Percentiles rank a stretch among this genome's conserved stretches.
phyloP scores from a whole-genome alignment of 805 yeast species.

The Ogataea naganishii region DNA sequence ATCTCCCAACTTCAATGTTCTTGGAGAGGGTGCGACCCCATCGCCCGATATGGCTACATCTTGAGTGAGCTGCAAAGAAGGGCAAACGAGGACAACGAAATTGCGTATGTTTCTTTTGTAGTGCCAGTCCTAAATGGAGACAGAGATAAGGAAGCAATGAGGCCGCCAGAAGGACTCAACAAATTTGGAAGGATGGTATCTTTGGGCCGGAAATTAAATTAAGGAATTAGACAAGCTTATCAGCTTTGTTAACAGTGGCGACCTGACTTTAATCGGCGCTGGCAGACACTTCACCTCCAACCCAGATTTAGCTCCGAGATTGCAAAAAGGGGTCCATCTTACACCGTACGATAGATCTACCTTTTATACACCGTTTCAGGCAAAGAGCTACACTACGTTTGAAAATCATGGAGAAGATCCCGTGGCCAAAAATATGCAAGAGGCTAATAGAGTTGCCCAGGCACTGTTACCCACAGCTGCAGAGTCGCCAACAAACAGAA shows the following conservation, averaged over 20 bases:
- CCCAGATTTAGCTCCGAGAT: constrained; percentile 27
- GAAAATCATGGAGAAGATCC: no score
- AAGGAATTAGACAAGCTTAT: constrained; percentile 16
- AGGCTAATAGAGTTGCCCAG: no score
- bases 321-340: constrained; percentile 23
- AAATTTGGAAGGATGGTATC: constrained; percentile 21
- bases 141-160: constrained; percentile 4
- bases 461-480: no score
- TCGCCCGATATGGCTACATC: constrained; percentile 24
- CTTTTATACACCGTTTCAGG: constrained; percentile 26
- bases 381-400: constrained; percentile 32
- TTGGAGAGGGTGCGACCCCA: constrained; percentile 26
- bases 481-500: no score
- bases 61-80: constrained; percentile 25
- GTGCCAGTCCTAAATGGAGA: constrained; percentile 20
- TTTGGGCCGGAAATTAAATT: constrained; percentile 17
- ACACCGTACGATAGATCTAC: constrained; percentile 24
- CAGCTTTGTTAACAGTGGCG: not conserved
- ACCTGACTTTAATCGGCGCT: constrained; percentile 27
- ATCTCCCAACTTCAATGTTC: constrained; percentile 29
- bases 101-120: constrained; percentile 28
- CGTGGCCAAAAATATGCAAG: no score
- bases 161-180: constrained; percentile 27
- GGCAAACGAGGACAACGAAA: constrained; percentile 19
- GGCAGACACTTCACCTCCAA: constrained; percentile 27